phyloP scores from a whole-genome alignment of 768 basidiomycete species.

The Suillus fuscotomentosus region DNA sequence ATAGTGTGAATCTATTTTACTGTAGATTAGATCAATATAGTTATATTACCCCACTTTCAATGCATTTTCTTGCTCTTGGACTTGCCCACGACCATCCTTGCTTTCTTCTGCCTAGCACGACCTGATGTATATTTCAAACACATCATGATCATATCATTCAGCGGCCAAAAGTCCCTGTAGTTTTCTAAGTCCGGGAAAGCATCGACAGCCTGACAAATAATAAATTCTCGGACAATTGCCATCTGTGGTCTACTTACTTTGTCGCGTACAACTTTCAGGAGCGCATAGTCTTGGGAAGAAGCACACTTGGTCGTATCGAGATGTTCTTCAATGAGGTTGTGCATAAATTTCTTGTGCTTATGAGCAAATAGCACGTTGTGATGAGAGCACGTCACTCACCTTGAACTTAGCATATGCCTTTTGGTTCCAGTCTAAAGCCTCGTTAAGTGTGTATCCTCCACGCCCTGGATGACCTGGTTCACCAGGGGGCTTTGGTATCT shows the following conservation, averaged over 20 bases:
- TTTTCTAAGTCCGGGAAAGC: slow-evolving; percentile 12
- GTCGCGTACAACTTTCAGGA: background rate
- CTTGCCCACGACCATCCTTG: too few species aligned
- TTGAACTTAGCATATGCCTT: slow-evolving; percentile 7
- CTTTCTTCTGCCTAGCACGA: background rate
- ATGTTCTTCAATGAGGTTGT: slow-evolving; percentile 8
- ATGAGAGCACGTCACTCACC: too few species aligned
- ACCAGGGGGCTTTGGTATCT: slow-evolving; percentile 25
- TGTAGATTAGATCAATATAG: too few species aligned
- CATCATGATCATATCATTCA: slow-evolving; percentile 13
- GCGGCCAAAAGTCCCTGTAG: slow-evolving; percentile 9
- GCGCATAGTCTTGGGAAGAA: slow-evolving; percentile 1
- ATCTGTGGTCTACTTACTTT: background rate
- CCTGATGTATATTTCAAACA: slow-evolving; percentile 10
- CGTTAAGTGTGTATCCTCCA: slow-evolving; percentile 25
- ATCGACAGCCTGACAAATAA: background rate
- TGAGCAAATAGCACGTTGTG: too few species aligned
- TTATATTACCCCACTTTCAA: too few species aligned
- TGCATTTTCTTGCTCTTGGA: too few species aligned
- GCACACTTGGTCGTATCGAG: slow-evolving; percentile 7
- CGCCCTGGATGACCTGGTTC: slow-evolving; percentile 21
- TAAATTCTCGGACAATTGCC: background rate
- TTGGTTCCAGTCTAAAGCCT: slow-evolving; percentile 17
- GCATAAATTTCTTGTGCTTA: background rate
- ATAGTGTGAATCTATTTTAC: too few species aligned